Evolutionary conservation across 768 basidiomycete genomes (phyloP).

Genomic region (Dentipellis fragilis): DNA sequence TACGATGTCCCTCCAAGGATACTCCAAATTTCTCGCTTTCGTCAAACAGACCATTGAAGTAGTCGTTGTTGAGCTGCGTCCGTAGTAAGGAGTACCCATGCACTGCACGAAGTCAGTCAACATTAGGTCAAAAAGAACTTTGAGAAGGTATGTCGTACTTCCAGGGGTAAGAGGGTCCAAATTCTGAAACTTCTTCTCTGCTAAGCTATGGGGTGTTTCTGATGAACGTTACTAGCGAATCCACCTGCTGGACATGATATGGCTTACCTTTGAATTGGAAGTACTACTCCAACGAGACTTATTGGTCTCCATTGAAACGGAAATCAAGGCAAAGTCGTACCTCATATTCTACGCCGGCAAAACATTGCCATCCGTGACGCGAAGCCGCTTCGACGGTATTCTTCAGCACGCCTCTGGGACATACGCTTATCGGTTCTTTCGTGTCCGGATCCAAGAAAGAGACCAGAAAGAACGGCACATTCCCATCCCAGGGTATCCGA

Average conservation of each 20-base stretch:
- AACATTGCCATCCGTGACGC: constrained; percentile 45
- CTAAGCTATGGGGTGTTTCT: constrained; percentile 75
- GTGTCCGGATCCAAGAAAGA: constrained; percentile 87
- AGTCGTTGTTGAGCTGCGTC: constrained; percentile 80
- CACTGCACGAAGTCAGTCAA: constrained; percentile 39
- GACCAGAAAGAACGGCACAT: constrained; percentile 89
- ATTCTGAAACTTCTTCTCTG: constrained; percentile 67
- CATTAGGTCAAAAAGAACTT: neutral
- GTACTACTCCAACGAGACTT: constrained; percentile 36
- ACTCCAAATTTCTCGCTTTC: constrained; percentile 62
- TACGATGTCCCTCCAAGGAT: constrained; percentile 81
- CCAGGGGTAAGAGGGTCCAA: constrained; percentile 83
- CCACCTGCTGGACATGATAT: too few relatives aligned
- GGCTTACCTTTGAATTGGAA: constrained; percentile 79
- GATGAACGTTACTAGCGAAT: constrained; percentile 2
- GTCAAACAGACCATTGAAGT: constrained; percentile 87
- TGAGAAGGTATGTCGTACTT: constrained; percentile 43
- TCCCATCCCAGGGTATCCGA: constrained; percentile 83
- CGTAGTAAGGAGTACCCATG: constrained; percentile 94
- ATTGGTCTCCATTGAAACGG: neutral
- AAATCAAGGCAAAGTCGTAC: constrained; percentile 28
- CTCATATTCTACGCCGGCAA: constrained; percentile 92
- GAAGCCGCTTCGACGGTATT: constrained; percentile 42
- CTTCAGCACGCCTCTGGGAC: constrained; percentile 78
- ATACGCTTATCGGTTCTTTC: constrained; percentile 62